phyloP scores from a whole-genome alignment of 2,329 filamentous ascomycete species.

The Clonostachys sp. region DNA sequence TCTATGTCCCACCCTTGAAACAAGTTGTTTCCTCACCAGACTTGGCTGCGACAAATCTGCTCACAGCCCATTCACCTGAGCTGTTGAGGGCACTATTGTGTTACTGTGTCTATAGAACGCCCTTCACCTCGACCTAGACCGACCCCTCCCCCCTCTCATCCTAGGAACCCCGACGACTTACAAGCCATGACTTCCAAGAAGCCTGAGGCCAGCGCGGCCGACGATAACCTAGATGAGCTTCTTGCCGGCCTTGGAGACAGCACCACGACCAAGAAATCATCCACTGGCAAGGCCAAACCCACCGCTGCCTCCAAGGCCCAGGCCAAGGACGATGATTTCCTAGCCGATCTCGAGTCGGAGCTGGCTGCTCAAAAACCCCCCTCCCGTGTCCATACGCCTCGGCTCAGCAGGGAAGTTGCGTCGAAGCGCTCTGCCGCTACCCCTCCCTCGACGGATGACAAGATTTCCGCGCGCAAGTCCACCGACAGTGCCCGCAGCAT shows the following conservation, averaged over 20 bases:
- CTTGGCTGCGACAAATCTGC: no score
- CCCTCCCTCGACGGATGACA: slow-evolving; percentile 61
- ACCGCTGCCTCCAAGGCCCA: slow-evolving; percentile 42
- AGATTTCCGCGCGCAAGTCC: slow-evolving; percentile 59
- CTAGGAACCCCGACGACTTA: no score
- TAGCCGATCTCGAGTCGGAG: slow-evolving; percentile 76
- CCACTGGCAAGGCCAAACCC: slow-evolving; percentile 29
- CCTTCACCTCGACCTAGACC: no score
- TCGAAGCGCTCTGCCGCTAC: slow-evolving; percentile 41
- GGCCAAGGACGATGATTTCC: slow-evolving; percentile 66
- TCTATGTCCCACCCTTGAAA: no score
- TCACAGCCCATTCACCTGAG: no score
- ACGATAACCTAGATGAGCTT: slow-evolving; percentile 62
- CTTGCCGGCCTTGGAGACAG: slow-evolving; percentile 59
- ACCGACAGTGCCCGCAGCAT: slow-evolving; percentile 71
- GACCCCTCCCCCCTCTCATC: no score
- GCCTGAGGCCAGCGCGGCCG: slow-evolving; percentile 47
- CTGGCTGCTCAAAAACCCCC: slow-evolving; percentile 69
- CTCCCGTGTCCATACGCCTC: slow-evolving; percentile 79
- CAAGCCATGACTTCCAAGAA: slow-evolving; percentile 55
- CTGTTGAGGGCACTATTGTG: no score
- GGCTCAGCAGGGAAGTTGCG: slow-evolving; percentile 48
- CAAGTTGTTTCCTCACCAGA: no score
- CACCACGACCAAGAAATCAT: slow-evolving; percentile 40
- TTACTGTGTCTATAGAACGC: no score